phyloP scores from a whole-genome alignment of 2,329 filamentous ascomycete species.

The Tolypocladium amazonense region DNA sequence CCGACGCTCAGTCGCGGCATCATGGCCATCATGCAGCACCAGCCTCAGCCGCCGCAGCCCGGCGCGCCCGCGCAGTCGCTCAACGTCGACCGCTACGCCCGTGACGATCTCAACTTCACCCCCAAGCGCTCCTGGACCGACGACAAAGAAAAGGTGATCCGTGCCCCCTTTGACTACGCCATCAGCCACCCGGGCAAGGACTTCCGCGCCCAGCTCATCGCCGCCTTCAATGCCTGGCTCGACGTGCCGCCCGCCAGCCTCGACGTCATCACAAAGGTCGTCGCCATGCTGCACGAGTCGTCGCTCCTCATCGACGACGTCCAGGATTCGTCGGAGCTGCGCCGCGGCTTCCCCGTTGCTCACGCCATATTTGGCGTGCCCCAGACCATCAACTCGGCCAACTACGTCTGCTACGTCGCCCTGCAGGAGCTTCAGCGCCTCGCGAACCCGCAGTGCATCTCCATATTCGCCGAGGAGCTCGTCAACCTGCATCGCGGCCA shows the following conservation, averaged over 20 bases:
- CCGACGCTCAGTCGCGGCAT: background rate
- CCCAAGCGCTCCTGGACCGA: slow-evolving; percentile 50
- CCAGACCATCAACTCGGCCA: slow-evolving; percentile 84
- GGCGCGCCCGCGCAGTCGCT: slow-evolving; percentile 22
- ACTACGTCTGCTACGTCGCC: slow-evolving; percentile 79
- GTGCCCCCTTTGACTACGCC: slow-evolving; percentile 74
- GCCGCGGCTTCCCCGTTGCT: slow-evolving; percentile 70
- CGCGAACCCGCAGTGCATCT: slow-evolving; percentile 53
- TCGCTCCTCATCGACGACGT: slow-evolving; percentile 81
- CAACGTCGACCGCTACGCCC: slow-evolving; percentile 41
- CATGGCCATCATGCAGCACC: slow-evolving; percentile 19
- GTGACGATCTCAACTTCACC: slow-evolving; percentile 43
- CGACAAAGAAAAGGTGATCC: slow-evolving; percentile 67
- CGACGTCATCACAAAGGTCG: slow-evolving; percentile 64
- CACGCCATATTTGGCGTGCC: slow-evolving; percentile 77
- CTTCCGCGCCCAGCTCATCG: slow-evolving; percentile 69
- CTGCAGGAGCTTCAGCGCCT: slow-evolving; percentile 65
- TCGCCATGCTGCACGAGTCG: slow-evolving; percentile 79
- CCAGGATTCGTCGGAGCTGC: slow-evolving; percentile 67
- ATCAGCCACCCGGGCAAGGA: slow-evolving; percentile 73
- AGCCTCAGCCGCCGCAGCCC: slow-evolving; percentile 16
- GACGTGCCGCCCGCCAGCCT: slow-evolving; percentile 61
- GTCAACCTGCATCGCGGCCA: slow-evolving; percentile 78
- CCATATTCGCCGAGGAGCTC: slow-evolving; percentile 72
- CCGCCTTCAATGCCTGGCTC: slow-evolving; percentile 72